These are phyloP conservation scores for Rhynchospora pubera DNA, from an alignment of 176 grass and related monocot species.

Conservation along the genomic window DNA sequence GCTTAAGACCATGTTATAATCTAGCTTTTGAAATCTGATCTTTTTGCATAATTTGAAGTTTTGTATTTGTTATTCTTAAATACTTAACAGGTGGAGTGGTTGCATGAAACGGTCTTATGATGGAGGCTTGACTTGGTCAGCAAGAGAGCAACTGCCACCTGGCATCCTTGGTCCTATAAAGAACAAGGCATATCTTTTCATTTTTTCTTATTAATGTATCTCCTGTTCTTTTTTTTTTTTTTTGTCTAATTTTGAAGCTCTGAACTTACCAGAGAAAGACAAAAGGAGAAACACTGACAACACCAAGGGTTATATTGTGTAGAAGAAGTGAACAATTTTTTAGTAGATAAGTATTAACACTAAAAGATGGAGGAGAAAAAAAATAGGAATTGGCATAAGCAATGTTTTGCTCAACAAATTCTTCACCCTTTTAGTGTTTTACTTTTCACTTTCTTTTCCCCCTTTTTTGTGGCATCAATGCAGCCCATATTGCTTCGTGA, in stretches of 20 bases:
- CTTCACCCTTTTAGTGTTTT: background rate
- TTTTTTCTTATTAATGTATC: background rate
- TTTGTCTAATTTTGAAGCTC: background rate
- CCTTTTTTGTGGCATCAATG: background rate
- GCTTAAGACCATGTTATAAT: background rate
- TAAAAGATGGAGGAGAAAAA: background rate
- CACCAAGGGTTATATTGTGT: background rate
- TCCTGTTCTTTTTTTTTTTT: too few relatives aligned
- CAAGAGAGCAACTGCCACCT: conserved; percentile 80
- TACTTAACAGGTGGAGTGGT: conserved; percentile 75
- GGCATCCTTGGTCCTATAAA: conserved; percentile 95
- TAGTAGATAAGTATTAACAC: background rate
- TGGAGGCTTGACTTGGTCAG: conserved; percentile 69
- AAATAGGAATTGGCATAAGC: background rate
- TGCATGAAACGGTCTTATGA: conserved; percentile 86
- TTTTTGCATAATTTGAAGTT: background rate
- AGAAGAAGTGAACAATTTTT: background rate
- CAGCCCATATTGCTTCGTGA: conserved; percentile 89
- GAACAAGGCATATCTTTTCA: conserved; percentile 59
- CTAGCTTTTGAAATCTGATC: background rate
- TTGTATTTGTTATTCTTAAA: background rate
- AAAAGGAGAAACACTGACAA: background rate
- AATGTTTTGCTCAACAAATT: background rate
- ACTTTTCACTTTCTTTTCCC: background rate
- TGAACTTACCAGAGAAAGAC: background rate